Evolutionary conservation across 306 rosid species (phyloP).

Genomic region (Cicer chorassanicum): DNA sequence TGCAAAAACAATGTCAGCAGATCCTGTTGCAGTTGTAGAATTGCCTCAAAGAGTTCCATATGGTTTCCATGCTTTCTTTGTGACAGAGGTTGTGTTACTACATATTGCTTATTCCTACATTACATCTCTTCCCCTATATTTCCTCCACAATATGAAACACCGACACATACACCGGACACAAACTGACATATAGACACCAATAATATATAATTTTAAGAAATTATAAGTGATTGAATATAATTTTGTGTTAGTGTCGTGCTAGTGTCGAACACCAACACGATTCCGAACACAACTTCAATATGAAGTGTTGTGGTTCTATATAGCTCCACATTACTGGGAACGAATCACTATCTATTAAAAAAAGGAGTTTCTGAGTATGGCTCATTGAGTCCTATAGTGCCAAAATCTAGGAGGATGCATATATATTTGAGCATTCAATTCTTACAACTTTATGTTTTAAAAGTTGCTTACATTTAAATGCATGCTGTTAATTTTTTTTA

Average conservation of each 20-base stretch:
- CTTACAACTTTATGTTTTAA: not conserved
- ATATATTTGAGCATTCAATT: not conserved
- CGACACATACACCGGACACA: too few relatives aligned
- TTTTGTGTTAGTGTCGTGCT: too few relatives aligned
- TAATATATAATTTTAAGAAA: too few relatives aligned
- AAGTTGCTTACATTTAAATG: not conserved
- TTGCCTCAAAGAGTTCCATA: constrained; percentile 89
- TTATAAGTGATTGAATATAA: too few relatives aligned
- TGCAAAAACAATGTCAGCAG: constrained; percentile 90
- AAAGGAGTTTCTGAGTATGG: too few relatives aligned
- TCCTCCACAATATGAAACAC: not conserved
- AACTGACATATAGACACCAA: too few relatives aligned
- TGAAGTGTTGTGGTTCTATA: too few relatives aligned
- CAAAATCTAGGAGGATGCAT: not conserved
- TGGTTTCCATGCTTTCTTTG: constrained; percentile 94
- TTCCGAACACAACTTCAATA: too few relatives aligned
- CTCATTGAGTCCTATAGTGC: too few relatives aligned
- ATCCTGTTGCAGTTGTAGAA: constrained; percentile 87
- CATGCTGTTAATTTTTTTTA: constrained; percentile 35
- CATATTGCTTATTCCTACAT: constrained; percentile 11
- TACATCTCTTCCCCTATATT: constrained; percentile 11
- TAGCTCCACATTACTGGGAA: too few relatives aligned
- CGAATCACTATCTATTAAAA: too few relatives aligned
- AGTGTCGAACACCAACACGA: too few relatives aligned
- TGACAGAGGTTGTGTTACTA: constrained; percentile 74